phyloP scores from a whole-genome alignment of 2,329 filamentous ascomycete genomes.

The Colletotrichum incanum region DNA sequence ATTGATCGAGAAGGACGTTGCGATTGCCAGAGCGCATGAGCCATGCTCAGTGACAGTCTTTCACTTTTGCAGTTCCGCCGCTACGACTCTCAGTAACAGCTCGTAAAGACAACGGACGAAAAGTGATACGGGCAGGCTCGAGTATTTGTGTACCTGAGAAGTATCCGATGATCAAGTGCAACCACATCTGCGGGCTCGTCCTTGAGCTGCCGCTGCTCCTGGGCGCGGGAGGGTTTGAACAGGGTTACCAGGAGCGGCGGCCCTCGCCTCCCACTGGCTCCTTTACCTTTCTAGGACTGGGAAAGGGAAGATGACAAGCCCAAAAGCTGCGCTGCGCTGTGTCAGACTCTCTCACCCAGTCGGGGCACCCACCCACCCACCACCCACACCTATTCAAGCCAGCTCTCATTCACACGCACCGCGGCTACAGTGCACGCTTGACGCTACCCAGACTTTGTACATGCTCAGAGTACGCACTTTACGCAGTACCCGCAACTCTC shows the following conservation, averaged over 20 bases:
- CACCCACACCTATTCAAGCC: slow-evolving; percentile 14
- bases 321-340: slow-evolving; percentile 12
- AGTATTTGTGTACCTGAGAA: slow-evolving; percentile 10
- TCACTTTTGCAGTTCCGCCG: not conserved
- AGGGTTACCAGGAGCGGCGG: slow-evolving; percentile 21
- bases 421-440: slow-evolving; percentile 15
- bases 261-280: slow-evolving; percentile 29
- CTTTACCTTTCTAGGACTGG: slow-evolving; percentile 16
- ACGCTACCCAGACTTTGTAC: slow-evolving; percentile 21
- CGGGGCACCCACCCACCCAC: slow-evolving; percentile 2
- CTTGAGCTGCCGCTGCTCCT: slow-evolving; percentile 20
- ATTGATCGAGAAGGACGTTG: not conserved
- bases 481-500: slow-evolving; percentile 33
- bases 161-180: slow-evolving; percentile 24
- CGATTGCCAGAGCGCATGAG: not conserved
- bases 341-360: not conserved
- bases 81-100: not conserved
- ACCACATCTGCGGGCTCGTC: slow-evolving; percentile 17
- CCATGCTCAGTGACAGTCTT: not conserved
- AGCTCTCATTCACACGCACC: slow-evolving; percentile 8
- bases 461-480: slow-evolving; percentile 6
- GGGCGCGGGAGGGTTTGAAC: slow-evolving; percentile 31
- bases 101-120: not conserved
- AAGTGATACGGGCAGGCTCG: not conserved
- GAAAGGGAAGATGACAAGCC: slow-evolving; percentile 16